phyloP scores from a whole-genome alignment of 345 rosid species.

The Lepidium aucheri region DNA sequence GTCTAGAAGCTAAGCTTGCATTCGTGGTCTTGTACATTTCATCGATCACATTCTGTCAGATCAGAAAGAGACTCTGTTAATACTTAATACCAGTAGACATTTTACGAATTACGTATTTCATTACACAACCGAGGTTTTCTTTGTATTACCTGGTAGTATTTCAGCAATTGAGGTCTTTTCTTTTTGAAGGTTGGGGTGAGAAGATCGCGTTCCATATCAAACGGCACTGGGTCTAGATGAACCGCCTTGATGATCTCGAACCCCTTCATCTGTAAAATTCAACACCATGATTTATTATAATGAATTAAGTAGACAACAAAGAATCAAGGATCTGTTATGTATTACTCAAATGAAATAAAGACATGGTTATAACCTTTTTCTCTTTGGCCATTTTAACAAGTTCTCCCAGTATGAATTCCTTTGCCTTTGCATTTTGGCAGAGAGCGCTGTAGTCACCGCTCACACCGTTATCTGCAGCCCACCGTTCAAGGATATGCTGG shows the following conservation, averaged over 20 bases:
- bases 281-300: not conserved
- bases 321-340: not conserved
- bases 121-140: not conserved
- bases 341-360: not conserved
- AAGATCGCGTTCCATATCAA: conserved; percentile 68
- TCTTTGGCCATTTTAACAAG: conserved; percentile 61
- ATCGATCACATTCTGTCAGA: conserved; percentile 22
- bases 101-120: not conserved
- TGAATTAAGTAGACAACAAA: not conserved
- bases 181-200: conserved; percentile 88
- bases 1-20: conserved; percentile 17
- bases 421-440: conserved; percentile 56
- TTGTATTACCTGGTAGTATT: conserved; percentile 60
- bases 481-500: conserved; percentile 48
- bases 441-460: conserved; percentile 48
- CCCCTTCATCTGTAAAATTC: conserved; percentile 59
- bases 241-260: conserved; percentile 69
- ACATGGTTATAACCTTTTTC: conserved; percentile 42
- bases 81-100: not conserved
- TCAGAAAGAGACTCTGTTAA: not conserved
- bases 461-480: conserved; percentile 58
- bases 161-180: conserved; percentile 77
- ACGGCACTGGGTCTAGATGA: conserved; percentile 73
- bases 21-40: conserved; percentile 28
- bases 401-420: conserved; percentile 53